phyloP scores from a whole-genome alignment of 768 basidiomycete genomes.

The Phylloporus scabripes region DNA sequence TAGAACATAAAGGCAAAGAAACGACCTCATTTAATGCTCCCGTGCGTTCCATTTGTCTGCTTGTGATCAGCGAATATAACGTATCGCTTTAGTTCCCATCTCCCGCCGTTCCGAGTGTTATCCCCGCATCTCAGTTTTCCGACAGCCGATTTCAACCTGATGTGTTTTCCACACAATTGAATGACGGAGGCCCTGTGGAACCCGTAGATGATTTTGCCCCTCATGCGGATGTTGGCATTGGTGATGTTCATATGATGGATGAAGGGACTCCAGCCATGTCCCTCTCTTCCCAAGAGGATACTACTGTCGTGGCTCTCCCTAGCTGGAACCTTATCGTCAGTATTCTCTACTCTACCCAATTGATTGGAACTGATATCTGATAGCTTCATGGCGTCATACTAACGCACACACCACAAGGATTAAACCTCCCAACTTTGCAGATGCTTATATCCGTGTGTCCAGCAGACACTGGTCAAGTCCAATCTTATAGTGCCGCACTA shows the following conservation, averaged over 20 bases:
- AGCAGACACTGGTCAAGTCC: constrained; percentile 19
- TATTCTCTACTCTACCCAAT: constrained; percentile 1
- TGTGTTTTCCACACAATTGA: constrained; percentile 12
- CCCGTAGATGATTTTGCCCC: constrained; percentile 10
- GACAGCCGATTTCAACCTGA: constrained; percentile 15
- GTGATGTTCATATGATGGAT: constrained; percentile 35
- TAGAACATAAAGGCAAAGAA: constrained; percentile 18
- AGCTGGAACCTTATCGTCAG: constrained; percentile 56
- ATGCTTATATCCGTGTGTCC: constrained; percentile 40
- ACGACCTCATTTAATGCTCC: not conserved
- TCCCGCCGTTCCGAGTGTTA: constrained; percentile 21
- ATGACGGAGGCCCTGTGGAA: constrained; percentile 7
- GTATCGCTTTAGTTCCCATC: constrained; percentile 2
- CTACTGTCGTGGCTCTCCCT: constrained; percentile 35
- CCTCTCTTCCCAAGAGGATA: constrained; percentile 24
- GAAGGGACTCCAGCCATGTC: constrained; percentile 12
- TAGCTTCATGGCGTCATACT: constrained; percentile 61
- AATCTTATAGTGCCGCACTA: constrained; percentile 40
- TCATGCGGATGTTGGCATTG: constrained; percentile 18
- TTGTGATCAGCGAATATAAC: not conserved
- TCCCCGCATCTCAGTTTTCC: constrained; percentile 14
- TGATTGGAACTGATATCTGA: constrained; percentile 2
- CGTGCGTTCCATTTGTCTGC: constrained; percentile 1
- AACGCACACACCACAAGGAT: constrained; percentile 43
- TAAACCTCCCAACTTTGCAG: constrained; percentile 46